Evolutionary conservation across 2,329 filamentous ascomycete species (phyloP).

Genomic region (Fusarium nygamai): DNA sequence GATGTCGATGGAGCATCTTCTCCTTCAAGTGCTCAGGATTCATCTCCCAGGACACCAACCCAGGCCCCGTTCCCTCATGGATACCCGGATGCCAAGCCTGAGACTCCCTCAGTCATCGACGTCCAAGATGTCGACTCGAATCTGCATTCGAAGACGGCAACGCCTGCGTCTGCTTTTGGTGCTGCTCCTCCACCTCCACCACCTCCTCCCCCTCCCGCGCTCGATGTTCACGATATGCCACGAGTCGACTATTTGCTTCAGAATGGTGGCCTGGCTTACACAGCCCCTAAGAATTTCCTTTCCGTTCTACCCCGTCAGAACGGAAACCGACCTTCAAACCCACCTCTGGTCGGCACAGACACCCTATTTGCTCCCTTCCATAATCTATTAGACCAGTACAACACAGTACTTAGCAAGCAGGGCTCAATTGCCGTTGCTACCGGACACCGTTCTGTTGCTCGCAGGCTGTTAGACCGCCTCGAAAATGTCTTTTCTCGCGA

Average conservation of each 20-base stretch:
- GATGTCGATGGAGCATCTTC: slow-evolving; percentile 55
- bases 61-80: slow-evolving; percentile 61
- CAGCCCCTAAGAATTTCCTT: slow-evolving; percentile 79
- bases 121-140: slow-evolving; percentile 49
- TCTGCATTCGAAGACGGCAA: slow-evolving; percentile 52
- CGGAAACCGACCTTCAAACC: slow-evolving; percentile 68
- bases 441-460: slow-evolving; percentile 93
- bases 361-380: slow-evolving; percentile 85
- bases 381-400: slow-evolving; percentile 86
- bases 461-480: slow-evolving; percentile 86
- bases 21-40: slow-evolving; percentile 60
- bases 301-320: slow-evolving; percentile 68
- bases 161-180: slow-evolving; percentile 48
- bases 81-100: slow-evolving; percentile 53
- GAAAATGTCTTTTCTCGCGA: slow-evolving; percentile 96
- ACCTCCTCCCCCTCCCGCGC: slow-evolving; percentile 78
- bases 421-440: slow-evolving; percentile 95
- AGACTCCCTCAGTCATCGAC: slow-evolving; percentile 48
- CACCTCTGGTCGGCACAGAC: slow-evolving; percentile 73
- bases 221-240: slow-evolving; percentile 76
- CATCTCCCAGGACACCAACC: slow-evolving; percentile 70
- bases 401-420: slow-evolving; percentile 80
- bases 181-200: slow-evolving; percentile 61
- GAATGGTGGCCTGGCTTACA: slow-evolving; percentile 80
- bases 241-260: slow-evolving; percentile 92